phyloP scores from a whole-genome alignment of 2,329 filamentous ascomycete species.

The Sphaceloma murrayae region DNA sequence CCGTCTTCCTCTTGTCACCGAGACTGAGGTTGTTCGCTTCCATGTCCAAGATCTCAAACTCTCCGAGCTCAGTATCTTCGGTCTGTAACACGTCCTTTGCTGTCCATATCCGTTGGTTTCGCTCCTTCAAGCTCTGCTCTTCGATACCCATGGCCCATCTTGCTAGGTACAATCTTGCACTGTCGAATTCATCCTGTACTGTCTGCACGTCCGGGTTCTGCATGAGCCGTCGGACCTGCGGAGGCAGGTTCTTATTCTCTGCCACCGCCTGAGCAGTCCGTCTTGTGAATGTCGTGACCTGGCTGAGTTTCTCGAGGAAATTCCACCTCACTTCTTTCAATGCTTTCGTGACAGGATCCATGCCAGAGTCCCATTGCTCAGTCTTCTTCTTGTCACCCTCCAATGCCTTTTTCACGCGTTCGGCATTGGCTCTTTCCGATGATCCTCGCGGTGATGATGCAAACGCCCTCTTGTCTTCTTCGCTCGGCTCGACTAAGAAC shows the following conservation, averaged over 20 bases:
- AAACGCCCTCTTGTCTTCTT: constrained; percentile 77
- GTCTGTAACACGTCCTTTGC: constrained; percentile 85
- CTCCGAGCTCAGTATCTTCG: constrained; percentile 88
- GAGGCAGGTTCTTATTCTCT: constrained; percentile 83
- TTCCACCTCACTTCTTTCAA: constrained; percentile 95
- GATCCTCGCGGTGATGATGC: constrained; percentile 35
- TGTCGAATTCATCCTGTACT: constrained; percentile 93
- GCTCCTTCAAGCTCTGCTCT: constrained; percentile 86
- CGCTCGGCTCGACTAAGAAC: constrained; percentile 78
- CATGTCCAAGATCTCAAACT: constrained; percentile 85
- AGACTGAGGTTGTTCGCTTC: constrained; percentile 64
- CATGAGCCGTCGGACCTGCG: constrained; percentile 74
- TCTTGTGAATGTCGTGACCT: constrained; percentile 91
- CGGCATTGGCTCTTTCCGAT: constrained; percentile 41
- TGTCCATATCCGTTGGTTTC: constrained; percentile 82
- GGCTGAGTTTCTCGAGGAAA: constrained; percentile 90
- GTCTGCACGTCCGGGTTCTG: constrained; percentile 91
- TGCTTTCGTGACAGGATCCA: constrained; percentile 89
- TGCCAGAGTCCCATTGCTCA: constrained; percentile 52
- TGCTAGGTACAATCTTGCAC: constrained; percentile 84
- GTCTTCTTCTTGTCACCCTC: constrained; percentile 29
- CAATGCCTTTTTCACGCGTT: constrained; percentile 36
- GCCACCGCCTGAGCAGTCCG: constrained; percentile 84
- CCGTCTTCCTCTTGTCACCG: constrained; percentile 64
- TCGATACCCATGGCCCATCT: constrained; percentile 98